Percentiles rank a stretch among this genome's conserved stretches.
Conservation (phyloP, 176 grass and related monocot genomes). For the Ensete glaucum region DNA sequence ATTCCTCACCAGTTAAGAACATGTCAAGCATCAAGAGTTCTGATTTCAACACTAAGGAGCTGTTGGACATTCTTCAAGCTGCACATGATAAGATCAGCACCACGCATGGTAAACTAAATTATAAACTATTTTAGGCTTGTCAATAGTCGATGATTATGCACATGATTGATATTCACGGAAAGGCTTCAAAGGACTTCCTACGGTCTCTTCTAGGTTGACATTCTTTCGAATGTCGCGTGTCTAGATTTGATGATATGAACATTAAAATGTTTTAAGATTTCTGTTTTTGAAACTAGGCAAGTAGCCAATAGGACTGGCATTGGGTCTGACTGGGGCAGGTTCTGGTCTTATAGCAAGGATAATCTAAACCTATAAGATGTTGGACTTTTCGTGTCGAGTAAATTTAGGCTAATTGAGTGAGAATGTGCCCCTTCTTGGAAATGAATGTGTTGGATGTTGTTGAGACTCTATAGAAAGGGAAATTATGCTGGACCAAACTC, state of each 20-base stretch:
- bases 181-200: background rate
- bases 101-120: slow-evolving; percentile 49
- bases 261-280: no score
- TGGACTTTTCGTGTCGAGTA: background rate
- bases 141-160: slow-evolving; percentile 5
- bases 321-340: no score
- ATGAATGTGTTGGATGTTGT: background rate
- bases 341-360: no score
- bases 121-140: background rate
- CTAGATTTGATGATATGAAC: no score
- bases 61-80: slow-evolving; percentile 52
- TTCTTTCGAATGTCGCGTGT: background rate
- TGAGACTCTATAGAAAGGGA: background rate
- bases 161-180: slow-evolving; percentile 13
- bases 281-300: no score
- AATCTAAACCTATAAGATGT: no score
- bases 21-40: slow-evolving; percentile 1
- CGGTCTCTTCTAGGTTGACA: background rate
- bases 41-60: slow-evolving; percentile 41
- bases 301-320: no score
- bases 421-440: background rate
- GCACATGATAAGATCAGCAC: slow-evolving; percentile 45
- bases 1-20: slow-evolving; percentile 8
- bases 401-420: background rate
- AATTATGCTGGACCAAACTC: background rate